Evolutionary conservation across 1,139 yeast genomes (phyloP).

Genomic region (Schwanniomyces etchellsii): DNA sequence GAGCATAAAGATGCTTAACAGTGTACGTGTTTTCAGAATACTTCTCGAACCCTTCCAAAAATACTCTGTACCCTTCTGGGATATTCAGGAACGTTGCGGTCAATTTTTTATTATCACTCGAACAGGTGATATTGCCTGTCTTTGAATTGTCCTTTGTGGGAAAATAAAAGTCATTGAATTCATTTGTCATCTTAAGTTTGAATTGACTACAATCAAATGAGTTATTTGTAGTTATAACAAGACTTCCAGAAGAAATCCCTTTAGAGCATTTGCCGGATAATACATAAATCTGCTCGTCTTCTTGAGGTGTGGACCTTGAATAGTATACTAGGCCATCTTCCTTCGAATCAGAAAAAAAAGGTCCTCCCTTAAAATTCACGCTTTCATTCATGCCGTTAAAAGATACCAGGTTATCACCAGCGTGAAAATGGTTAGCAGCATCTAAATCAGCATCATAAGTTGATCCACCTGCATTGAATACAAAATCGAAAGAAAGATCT

Average conservation of each 20-base stretch:
- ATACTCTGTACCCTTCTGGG: constrained; percentile 9
- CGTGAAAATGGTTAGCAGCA: constrained; percentile 8
- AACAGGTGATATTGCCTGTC: neutral
- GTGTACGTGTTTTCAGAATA: constrained; percentile 6
- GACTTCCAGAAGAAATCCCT: constrained; percentile 10
- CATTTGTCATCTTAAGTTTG: constrained; percentile 7
- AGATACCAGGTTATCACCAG: constrained; percentile 6
- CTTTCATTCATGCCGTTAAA: constrained; percentile 8
- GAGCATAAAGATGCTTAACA: constrained; percentile 10
- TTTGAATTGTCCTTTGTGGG: constrained; percentile 8
- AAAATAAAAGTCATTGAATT: constrained; percentile 13
- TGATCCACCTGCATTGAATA: constrained; percentile 18
- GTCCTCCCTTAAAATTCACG: constrained; percentile 9
- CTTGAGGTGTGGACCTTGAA: constrained; percentile 14
- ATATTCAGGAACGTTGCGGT: constrained; percentile 8
- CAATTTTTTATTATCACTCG: constrained; percentile 5
- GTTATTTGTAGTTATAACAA: constrained; percentile 10
- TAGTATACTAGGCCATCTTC: constrained; percentile 9
- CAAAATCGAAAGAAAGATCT: constrained; percentile 12
- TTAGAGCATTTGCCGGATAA: constrained; percentile 12
- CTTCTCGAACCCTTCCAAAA: constrained; percentile 12
- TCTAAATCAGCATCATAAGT: constrained; percentile 9
- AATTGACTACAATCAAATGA: constrained; percentile 12
- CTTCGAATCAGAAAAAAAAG: constrained; percentile 9
- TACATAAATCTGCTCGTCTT: constrained; percentile 11